A percentile compares a stretch with the other conserved stretches of the same genome.
Evolutionary conservation across 2,329 filamentous ascomycete genomes (phyloP).

Genomic region (Cladosporium sp.): DNA sequence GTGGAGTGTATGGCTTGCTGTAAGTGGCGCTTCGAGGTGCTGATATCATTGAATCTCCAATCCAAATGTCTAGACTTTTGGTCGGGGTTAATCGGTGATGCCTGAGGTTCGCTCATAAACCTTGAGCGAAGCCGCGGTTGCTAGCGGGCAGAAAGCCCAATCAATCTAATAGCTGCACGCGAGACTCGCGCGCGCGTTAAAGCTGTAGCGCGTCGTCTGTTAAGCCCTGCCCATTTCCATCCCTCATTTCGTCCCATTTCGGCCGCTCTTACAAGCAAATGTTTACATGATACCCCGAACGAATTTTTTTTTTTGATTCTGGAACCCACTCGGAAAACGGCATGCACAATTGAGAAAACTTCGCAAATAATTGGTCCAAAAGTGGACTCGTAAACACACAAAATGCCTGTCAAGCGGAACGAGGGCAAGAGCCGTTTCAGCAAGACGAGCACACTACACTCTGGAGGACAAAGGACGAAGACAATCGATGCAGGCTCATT

Average conservation of each 20-base stretch:
- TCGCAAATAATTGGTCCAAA: conserved; percentile 1
- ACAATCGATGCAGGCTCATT: conserved; percentile 77
- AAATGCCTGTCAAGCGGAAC: conserved; percentile 48
- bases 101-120: neutral
- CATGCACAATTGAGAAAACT: conserved; percentile 3
- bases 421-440: conserved; percentile 44
- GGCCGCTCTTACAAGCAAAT: conserved; percentile 2
- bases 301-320: conserved; percentile 9
- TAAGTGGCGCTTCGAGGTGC: conserved; percentile 9
- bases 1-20: neutral
- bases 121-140: neutral
- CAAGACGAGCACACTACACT: conserved; percentile 39
- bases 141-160: neutral
- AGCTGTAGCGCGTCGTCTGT: conserved; percentile 8
- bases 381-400: conserved; percentile 22
- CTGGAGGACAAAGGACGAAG: conserved; percentile 56
- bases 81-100: conserved; percentile 3
- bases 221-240: neutral
- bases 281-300: conserved; percentile 13
- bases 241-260: conserved; percentile 14
- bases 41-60: conserved; percentile 10
- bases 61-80: conserved; percentile 8
- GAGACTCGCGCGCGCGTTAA: conserved; percentile 7
- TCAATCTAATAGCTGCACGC: conserved; percentile 4
- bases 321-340: neutral